Evolutionary conservation across 768 basidiomycete species (phyloP), one percentile per base, ranked within the genome.

Genomic region (Candolleomyces eurysporus): DNA sequence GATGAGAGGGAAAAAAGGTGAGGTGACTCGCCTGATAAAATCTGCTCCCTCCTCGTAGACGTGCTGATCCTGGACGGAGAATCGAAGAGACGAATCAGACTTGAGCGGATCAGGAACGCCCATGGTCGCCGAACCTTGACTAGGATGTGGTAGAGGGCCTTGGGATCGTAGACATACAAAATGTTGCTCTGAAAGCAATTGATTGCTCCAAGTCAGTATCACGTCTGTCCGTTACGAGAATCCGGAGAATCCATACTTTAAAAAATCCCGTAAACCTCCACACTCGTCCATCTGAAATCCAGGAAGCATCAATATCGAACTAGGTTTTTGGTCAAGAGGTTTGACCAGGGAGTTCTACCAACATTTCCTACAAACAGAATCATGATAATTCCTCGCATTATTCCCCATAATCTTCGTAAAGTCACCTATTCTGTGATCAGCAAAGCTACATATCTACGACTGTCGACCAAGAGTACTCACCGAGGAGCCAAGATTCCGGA

Each of bases 161-260:
- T 73, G 0, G 82, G 76, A 61, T 84, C 82, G 54, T 65, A 80
- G 2, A 80, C 71, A 60, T 78, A 78, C 7, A 83, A 67, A 22
- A 69, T 1, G 7, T 48, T 49, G 43, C 42, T 54, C 64, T 64
- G 14, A 16, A 40, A 17, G 17, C 42, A 26, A 5, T 13, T 30
- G 21, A 5, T 45, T 45, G 22, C 5, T 57, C 36, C n/a, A n/a
- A n/a, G n/a, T n/a, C n/a, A n/a, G n/a, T n/a, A 31, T 53, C 10
- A 36, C 9, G 10, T 40, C 11, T 30, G 21, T n/a, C 16, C 14
- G 10, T 13, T 54, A n/a, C 14, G 17, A 26, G 26, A 10, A 31
- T 8, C 42, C 16, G n/a, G n/a, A 14, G 31, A 32, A 4, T 8
- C 63, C 74, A 11, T 59, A 79, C 80, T 1, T 78, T 75, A 26